These are phyloP conservation scores for Didymella lethalis DNA, from an alignment of 2,329 filamentous ascomycete genomes.

Conservation along the genomic window DNA sequence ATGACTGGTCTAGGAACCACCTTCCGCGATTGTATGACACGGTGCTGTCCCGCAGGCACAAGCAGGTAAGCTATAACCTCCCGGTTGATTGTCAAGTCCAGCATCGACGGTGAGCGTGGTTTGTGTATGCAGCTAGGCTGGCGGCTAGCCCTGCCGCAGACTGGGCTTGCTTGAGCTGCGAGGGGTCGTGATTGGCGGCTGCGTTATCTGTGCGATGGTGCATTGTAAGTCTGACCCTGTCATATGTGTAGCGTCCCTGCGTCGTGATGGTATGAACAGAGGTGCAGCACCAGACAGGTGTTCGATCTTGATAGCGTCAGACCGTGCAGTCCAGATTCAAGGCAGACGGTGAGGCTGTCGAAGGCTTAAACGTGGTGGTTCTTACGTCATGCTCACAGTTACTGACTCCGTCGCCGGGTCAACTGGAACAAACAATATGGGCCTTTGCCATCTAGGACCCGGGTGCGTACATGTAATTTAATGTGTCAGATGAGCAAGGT, in stretches of 20 bases:
- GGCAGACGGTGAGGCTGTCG: neutral
- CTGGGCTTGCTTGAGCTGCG: neutral
- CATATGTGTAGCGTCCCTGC: neutral
- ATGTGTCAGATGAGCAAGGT: neutral
- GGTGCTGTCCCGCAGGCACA: neutral
- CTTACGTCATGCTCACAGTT: conserved; percentile 3
- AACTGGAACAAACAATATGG: neutral
- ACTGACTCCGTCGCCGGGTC: neutral
- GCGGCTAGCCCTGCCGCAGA: neutral
- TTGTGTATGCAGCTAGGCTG: neutral
- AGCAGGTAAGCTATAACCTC: neutral
- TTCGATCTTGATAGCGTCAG: neutral
- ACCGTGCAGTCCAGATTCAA: neutral
- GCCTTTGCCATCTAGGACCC: neutral
- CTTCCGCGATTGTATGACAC: neutral
- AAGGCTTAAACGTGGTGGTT: neutral
- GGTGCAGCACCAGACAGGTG: neutral
- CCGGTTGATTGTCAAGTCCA: neutral
- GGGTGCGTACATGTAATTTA: neutral
- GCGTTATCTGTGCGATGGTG: neutral
- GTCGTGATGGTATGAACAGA: neutral
- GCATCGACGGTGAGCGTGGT: neutral
- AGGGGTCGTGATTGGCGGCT: neutral
- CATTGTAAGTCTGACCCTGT: neutral
- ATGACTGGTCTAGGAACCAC: conserved; percentile 4